Percentiles rank a stretch among this genome's conserved stretches.
These are phyloP conservation scores for Heliophila coronopifolia DNA, from an alignment of 441 rosid genomes.

Conservation along the genomic window DNA sequence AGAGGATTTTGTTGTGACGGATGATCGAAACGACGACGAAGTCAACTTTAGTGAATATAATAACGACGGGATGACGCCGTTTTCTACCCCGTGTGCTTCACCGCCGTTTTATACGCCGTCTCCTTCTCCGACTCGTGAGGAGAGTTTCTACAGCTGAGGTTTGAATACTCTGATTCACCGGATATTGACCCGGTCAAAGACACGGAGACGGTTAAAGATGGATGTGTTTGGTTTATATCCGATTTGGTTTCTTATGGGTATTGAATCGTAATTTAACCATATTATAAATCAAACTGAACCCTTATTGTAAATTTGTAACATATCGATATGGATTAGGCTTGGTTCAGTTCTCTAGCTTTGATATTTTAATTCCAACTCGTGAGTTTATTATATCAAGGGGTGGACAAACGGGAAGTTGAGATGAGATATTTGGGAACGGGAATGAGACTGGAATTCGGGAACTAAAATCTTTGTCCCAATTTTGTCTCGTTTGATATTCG, in stretches of 20 bases:
- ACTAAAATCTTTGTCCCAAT: too few species aligned
- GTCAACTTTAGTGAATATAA: slow-evolving; percentile 1
- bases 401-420: too few species aligned
- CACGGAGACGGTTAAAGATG: neutral
- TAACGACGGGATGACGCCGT: slow-evolving; percentile 46
- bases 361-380: too few species aligned
- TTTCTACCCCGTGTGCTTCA: slow-evolving; percentile 56
- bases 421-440: too few species aligned
- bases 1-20: slow-evolving; percentile 10
- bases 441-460: too few species aligned
- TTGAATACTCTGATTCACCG: neutral
- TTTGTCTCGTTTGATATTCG: too few species aligned
- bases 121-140: slow-evolving; percentile 48
- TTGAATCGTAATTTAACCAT: neutral
- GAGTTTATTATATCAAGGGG: too few species aligned
- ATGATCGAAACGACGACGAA: slow-evolving; percentile 2
- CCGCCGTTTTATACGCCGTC: slow-evolving; percentile 72
- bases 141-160: slow-evolving; percentile 1
- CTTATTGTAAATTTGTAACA: slow-evolving; percentile 7
- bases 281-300: neutral
- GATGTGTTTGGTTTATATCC: neutral
- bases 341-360: too few species aligned
- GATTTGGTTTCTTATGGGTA: neutral
- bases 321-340: neutral
- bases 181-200: slow-evolving; percentile 20